Evolutionary conservation across 1,284 basidiomycete species (phyloP).

Genomic region (Mrakiaceae sp.): DNA sequence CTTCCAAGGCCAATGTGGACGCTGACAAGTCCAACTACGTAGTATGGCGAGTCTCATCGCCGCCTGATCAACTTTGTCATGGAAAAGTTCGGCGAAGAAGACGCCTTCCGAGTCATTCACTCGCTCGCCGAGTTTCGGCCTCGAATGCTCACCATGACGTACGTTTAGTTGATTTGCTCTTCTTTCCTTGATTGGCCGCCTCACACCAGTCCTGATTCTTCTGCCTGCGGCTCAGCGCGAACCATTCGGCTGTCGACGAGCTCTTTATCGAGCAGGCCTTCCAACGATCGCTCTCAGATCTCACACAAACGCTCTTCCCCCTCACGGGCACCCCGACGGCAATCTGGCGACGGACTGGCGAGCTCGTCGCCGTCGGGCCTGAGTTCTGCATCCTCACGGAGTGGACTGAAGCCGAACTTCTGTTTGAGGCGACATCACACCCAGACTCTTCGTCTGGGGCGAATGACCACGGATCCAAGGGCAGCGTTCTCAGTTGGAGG

Average conservation of each 20-base stretch:
- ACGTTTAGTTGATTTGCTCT: slow-evolving; percentile 21
- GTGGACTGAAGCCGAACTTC: slow-evolving; percentile 70
- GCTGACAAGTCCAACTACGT: background rate
- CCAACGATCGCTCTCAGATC: slow-evolving; percentile 52
- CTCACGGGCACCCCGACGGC: slow-evolving; percentile 98
- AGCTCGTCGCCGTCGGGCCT: slow-evolving; percentile 89
- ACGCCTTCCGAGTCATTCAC: slow-evolving; percentile 85
- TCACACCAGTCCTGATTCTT: background rate
- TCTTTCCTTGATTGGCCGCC: background rate
- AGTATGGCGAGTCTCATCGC: slow-evolving; percentile 1
- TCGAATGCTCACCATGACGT: slow-evolving; percentile 84
- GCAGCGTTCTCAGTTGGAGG: slow-evolving; percentile 12
- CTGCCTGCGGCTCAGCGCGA: slow-evolving; percentile 43
- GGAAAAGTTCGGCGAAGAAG: slow-evolving; percentile 71
- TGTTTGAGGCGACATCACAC: slow-evolving; percentile 38
- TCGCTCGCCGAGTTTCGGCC: slow-evolving; percentile 90
- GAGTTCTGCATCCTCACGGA: slow-evolving; percentile 93
- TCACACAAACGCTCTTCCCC: slow-evolving; percentile 58
- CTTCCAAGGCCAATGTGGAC: too few relatives aligned
- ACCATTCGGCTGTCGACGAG: slow-evolving; percentile 77
- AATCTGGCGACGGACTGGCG: slow-evolving; percentile 96
- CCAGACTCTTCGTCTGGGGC: background rate
- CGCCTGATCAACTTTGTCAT: slow-evolving; percentile 4
- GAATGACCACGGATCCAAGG: background rate
- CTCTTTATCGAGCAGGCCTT: slow-evolving; percentile 92